Percentiles rank a stretch among this genome's conserved stretches.
phyloP scores from a whole-genome alignment of 441 rosid genomes.

The Breynia disticha region DNA sequence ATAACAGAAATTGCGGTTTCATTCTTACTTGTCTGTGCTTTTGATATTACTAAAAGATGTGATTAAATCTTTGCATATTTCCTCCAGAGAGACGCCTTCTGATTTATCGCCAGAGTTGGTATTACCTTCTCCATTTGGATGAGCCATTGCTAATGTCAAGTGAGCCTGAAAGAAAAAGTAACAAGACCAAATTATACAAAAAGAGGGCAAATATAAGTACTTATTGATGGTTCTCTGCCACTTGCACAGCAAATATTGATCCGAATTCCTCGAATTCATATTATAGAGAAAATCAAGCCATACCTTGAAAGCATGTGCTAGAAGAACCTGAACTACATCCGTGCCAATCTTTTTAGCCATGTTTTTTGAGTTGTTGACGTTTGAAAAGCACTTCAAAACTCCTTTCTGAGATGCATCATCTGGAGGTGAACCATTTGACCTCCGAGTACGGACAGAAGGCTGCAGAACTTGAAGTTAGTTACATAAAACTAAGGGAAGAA shows the following conservation, averaged over 20 bases:
- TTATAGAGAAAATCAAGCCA: no score
- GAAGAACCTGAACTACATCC: slow-evolving; percentile 57
- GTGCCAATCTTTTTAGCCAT: slow-evolving; percentile 45
- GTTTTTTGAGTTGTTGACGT: slow-evolving; percentile 28
- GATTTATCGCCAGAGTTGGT: slow-evolving; percentile 18
- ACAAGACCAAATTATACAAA: slow-evolving; percentile 8
- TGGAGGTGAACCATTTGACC: slow-evolving; percentile 25
- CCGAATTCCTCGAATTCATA: neutral
- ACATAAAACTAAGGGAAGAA: neutral
- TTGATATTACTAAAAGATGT: slow-evolving; percentile 48
- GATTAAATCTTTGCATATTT: slow-evolving; percentile 51
- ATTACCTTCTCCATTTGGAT: slow-evolving; percentile 12
- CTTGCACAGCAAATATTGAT: neutral
- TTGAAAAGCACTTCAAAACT: slow-evolving; percentile 47
- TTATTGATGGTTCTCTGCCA: neutral
- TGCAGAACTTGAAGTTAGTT: slow-evolving; percentile 16
- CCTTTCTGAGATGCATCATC: slow-evolving; percentile 44
- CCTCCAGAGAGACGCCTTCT: slow-evolving; percentile 29
- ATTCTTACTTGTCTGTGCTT: slow-evolving; percentile 43
- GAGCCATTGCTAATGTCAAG: slow-evolving; percentile 24
- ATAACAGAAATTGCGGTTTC: neutral
- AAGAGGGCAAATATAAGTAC: no score
- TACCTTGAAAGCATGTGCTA: slow-evolving; percentile 33
- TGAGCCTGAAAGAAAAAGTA: slow-evolving; percentile 41
- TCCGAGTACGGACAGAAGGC: slow-evolving; percentile 65